Conservation (phyloP, 306 rosid species). For the Rosa persica region DNA sequence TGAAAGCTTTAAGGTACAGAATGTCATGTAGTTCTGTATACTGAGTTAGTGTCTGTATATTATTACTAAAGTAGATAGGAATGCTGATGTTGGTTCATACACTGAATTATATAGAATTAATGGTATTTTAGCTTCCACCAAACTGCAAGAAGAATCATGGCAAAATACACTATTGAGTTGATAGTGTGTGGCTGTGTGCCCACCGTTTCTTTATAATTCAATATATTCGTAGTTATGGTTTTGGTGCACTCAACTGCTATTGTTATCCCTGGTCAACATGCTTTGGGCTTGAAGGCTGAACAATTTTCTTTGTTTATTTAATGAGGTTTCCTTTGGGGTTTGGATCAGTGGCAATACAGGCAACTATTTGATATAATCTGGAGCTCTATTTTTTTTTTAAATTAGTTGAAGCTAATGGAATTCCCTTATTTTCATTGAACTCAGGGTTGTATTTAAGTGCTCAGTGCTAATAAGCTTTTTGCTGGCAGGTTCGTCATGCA, state of each 20-base stretch:
- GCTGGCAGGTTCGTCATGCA: constrained; percentile 79
- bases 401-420: constrained; percentile 16
- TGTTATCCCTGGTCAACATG: not conserved
- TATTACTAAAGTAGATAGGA: constrained; percentile 7
- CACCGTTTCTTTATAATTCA: not conserved
- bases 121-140: not conserved
- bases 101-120: not conserved
- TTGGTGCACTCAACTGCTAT: not conserved
- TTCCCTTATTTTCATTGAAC: constrained; percentile 24
- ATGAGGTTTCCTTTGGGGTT: constrained; percentile 16
- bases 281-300: not conserved
- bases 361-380: constrained; percentile 2
- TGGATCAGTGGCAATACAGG: constrained; percentile 24
- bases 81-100: not conserved
- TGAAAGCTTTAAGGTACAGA: not conserved
- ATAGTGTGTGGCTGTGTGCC: not conserved
- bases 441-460: constrained; percentile 90
- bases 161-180: not conserved
- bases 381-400: constrained; percentile 12
- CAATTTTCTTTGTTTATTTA: constrained; percentile 4
- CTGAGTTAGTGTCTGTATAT: not conserved
- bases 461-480: constrained; percentile 69
- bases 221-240: not conserved
- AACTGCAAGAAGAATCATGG: not conserved
- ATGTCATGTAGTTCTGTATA: not conserved